These are phyloP conservation scores for Rhizopus arrhizus DNA, from an alignment of 371 early-diverging fungal genomes.

Conservation along the genomic window DNA sequence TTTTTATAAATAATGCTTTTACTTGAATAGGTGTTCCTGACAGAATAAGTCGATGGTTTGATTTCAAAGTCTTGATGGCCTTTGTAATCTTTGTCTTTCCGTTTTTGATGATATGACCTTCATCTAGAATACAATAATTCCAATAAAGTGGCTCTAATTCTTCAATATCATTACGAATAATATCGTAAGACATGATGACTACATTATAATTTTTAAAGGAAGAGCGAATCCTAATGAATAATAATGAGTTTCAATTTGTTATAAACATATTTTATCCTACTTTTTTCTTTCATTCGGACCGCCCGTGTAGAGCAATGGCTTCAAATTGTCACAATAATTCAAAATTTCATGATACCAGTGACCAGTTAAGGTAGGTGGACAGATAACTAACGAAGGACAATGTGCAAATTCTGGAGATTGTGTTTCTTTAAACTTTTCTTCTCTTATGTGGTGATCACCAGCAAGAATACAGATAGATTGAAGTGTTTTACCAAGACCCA, in stretches of 20 bases:
- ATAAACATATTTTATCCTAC: constrained; percentile 19
- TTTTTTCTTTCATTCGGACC: constrained; percentile 77
- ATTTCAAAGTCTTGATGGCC: constrained; percentile 80
- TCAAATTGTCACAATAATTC: constrained; percentile 77
- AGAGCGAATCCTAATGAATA: constrained; percentile 37
- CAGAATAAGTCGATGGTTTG: constrained; percentile 90
- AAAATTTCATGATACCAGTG: constrained; percentile 98
- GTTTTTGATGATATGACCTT: constrained; percentile 99
- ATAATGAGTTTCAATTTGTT: neutral
- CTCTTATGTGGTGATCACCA: constrained; percentile 80
- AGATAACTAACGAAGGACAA: constrained; percentile 92
- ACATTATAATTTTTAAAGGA: constrained; percentile 68
- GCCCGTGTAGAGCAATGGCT: constrained; percentile 86
- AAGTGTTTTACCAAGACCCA: constrained; percentile 98
- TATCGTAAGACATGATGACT: constrained; percentile 95
- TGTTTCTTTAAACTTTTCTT: constrained; percentile 62
- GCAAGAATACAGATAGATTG: constrained; percentile 97
- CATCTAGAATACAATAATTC: constrained; percentile 99
- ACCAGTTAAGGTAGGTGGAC: constrained; percentile 95
- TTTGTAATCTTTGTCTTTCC: constrained; percentile 92
- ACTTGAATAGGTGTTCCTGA: constrained; percentile 99
- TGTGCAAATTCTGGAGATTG: constrained; percentile 66
- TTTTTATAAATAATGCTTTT: neutral
- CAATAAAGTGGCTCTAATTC: constrained; percentile 72
- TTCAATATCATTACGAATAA: constrained; percentile 94